Base-by-base conservation (phyloP, 495 filamentous ascomycete species). In the Penicillium soppii region DNA sequence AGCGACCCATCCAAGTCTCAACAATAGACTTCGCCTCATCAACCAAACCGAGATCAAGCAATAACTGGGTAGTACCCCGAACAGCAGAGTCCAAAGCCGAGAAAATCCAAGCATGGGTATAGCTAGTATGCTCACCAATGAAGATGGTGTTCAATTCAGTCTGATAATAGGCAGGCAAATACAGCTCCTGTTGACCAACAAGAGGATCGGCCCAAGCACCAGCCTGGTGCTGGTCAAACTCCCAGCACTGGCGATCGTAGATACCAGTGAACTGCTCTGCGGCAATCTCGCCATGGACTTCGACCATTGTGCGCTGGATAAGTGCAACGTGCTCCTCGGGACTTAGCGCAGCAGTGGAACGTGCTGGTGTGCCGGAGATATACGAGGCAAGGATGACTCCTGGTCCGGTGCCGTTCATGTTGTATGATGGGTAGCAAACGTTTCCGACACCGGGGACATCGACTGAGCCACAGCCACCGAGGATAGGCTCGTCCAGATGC, bases 71-170 rank as follows among this genome's bases (percentile, higher is more conserved):
- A 6, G 79, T 80, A 0, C 84, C 85, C 0, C 85, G 69, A 17
- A 88, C 82, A 0, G 82, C 85, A 16, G 79, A 83, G 61, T 88
- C 85, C 22, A 89, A 63, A 5, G 85, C 85, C 3, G 78, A 79
- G 20, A 83, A 82, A 39, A 89, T 87, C 85, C 85, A 89, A 4
- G 84, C 84, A 59, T 88, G 85, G n/a, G 85, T 88, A 64, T 85
- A 88, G 39, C 78, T 81, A 1, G 85, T 88, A 61, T 88, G 85
- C 66, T 89, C 85, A 13, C 85, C 85, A 4, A 88, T 71, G 43
- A 88, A 88, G 30, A 88, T 80, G 30, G 83, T 81, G 58, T 79
- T 79, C 35, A 79, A 75, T 59, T 87, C 82, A 0, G 85, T 88
- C 63, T 86, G 75, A 51, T 84, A 88, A 50, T 83, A 88, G 44